phyloP scores from a whole-genome alignment of 2,329 filamentous ascomycete species.

The Fusarium proliferatum region DNA sequence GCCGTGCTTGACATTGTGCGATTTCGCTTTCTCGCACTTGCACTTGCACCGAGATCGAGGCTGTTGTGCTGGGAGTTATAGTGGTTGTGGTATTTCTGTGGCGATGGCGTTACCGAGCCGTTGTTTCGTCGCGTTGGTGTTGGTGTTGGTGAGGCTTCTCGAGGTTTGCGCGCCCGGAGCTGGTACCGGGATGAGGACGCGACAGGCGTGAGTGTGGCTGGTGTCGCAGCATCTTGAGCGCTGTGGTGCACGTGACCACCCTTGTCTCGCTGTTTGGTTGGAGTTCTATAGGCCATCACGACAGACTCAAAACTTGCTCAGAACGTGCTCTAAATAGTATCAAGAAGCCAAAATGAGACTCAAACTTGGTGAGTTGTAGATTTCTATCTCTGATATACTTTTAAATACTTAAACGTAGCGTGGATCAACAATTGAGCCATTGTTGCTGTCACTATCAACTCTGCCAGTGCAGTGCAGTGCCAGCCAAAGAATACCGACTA shows the following conservation, averaged over 20 bases:
- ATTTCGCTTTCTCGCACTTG: conserved; percentile 11
- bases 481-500: background rate
- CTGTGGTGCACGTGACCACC: conserved; percentile 29
- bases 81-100: conserved; percentile 11
- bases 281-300: conserved; percentile 10
- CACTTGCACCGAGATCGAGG: background rate
- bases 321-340: background rate
- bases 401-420: background rate
- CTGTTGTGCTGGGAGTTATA: conserved; percentile 2
- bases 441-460: background rate
- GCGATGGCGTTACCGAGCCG: conserved; percentile 23
- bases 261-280: conserved; percentile 1
- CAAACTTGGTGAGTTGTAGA: too few species aligned
- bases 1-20: conserved; percentile 65
- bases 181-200: conserved; percentile 37
- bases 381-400: rapidly evolving
- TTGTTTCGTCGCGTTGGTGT: conserved; percentile 37
- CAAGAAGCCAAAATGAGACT: background rate
- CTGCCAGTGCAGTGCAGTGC: background rate
- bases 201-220: conserved; percentile 37
- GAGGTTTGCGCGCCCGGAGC: conserved; percentile 42
- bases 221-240: conserved; percentile 5
- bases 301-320: background rate
- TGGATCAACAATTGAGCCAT: background rate
- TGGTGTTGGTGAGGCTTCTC: conserved; percentile 33